Evolutionary conservation across 768 basidiomycete species (phyloP), one percentile per base, ranked within the genome.

Genomic region (Leucocoprinus leucothites): DNA sequence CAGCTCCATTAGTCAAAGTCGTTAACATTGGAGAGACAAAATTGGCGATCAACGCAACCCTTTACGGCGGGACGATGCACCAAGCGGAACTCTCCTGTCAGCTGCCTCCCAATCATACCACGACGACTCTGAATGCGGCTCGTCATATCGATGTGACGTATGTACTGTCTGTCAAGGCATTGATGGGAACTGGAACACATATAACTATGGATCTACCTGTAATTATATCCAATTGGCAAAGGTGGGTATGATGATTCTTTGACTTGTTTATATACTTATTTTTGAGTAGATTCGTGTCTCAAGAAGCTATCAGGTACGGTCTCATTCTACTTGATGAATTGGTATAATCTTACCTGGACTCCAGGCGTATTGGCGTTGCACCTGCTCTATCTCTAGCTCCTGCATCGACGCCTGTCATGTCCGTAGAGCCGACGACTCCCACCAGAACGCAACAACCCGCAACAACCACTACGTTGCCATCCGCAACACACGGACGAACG

Each of bases 141-240:
- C 73, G 90, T 57, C 87, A 92, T 64, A 87, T 96, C 53, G 92
- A 95, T 64, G 86, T 96, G 45, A 87, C 82, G 0, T 96, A 95
- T 68, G 78, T 81, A 46, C 73, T 95, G 41, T 76, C 76, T 31
- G 85, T 94, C 51, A 90, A 85, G 67, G 92, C 91, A 1, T 76
- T 89, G 47, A 80, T 91, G 71, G 89, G 86, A 36, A 80, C 81
- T 3, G 83, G 83, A 4, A 72, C 80, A 46, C 81, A 82, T 31
- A 63, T 92, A 13, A 72, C 78, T 18, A 81, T 91, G 75, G 88
- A 91, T 25, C 70, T 94, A 24, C 91, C 91, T 16, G 79, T 93
- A 16, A 84, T 90, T 43, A 76, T 94, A 34, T 91, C 91, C 3
- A 92, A 92, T 61, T 93, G 91, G 91, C 88, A 87, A 61, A 81